These are phyloP conservation scores for Populus pruinosa DNA, from an alignment of 345 rosid species.

Conservation along the genomic window DNA sequence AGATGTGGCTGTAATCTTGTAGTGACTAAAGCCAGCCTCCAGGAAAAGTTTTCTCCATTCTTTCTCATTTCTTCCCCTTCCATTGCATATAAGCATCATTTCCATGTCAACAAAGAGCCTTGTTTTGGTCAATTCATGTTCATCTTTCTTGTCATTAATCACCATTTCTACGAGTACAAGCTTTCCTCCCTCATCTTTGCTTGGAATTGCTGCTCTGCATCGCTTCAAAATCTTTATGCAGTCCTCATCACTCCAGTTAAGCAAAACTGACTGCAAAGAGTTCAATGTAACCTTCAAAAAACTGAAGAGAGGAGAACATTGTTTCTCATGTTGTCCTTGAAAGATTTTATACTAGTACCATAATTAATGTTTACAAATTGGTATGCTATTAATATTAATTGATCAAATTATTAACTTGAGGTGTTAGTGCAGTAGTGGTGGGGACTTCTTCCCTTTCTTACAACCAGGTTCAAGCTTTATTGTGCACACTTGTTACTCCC, in stretches of 20 bases:
- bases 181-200: conserved; percentile 27
- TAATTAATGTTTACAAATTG: neutral
- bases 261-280: conserved; percentile 17
- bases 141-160: conserved; percentile 26
- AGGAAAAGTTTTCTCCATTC: conserved; percentile 20
- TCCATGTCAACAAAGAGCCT: conserved; percentile 20
- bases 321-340: neutral
- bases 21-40: conserved; percentile 21
- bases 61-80: conserved; percentile 16
- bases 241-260: conserved; percentile 19
- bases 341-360: neutral
- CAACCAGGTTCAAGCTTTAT: too few species aligned
- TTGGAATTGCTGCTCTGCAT: conserved; percentile 19
- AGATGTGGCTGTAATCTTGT: conserved; percentile 10
- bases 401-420: too few species aligned
- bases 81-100: conserved; percentile 13
- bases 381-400: neutral
- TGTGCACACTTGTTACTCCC: too few species aligned
- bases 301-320: neutral
- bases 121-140: conserved; percentile 12
- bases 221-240: conserved; percentile 24
- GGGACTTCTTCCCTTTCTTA: too few species aligned
- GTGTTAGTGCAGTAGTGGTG: too few species aligned
- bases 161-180: conserved; percentile 34
- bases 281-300: neutral